These are phyloP conservation scores for Beauveria sp. DNA, from an alignment of 2,329 filamentous ascomycete species.

Conservation along the genomic window DNA sequence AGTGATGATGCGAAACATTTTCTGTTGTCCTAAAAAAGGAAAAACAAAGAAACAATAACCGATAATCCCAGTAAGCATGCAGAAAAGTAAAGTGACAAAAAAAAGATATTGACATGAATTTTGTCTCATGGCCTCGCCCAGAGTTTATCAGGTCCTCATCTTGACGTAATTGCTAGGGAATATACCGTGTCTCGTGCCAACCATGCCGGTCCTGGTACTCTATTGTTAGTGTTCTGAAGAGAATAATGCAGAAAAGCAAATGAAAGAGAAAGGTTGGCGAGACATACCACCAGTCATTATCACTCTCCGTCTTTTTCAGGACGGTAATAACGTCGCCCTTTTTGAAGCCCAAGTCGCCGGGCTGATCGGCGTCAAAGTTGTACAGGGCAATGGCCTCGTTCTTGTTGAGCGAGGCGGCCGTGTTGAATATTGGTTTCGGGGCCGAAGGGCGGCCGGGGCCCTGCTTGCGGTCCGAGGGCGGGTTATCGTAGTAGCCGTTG, in stretches of 20 bases:
- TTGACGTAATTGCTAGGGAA: constrained; percentile 81
- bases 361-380: constrained; percentile 90
- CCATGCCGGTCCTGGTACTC: constrained; percentile 66
- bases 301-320: constrained; percentile 86
- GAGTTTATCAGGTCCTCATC: constrained; percentile 31
- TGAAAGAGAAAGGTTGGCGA: not conserved
- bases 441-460: constrained; percentile 75
- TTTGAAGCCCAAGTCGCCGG: constrained; percentile 89
- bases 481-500: constrained; percentile 47
- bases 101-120: not conserved
- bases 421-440: constrained; percentile 77
- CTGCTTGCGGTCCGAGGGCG: constrained; percentile 31
- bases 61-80: not conserved
- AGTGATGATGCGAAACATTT: not conserved
- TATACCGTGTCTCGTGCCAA: constrained; percentile 78
- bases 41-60: not conserved
- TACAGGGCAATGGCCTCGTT: constrained; percentile 89
- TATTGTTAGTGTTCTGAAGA: constrained; percentile 4
- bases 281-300: constrained; percentile 87
- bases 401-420: constrained; percentile 47
- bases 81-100: not conserved
- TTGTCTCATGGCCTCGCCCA: not conserved
- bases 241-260: not conserved
- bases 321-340: constrained; percentile 97
- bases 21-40: not conserved